A percentile compares a stretch with the other conserved stretches of the same genome.
These are phyloP conservation scores for Trametopsis cervina DNA, from an alignment of 768 basidiomycete species.

Conservation along the genomic window DNA sequence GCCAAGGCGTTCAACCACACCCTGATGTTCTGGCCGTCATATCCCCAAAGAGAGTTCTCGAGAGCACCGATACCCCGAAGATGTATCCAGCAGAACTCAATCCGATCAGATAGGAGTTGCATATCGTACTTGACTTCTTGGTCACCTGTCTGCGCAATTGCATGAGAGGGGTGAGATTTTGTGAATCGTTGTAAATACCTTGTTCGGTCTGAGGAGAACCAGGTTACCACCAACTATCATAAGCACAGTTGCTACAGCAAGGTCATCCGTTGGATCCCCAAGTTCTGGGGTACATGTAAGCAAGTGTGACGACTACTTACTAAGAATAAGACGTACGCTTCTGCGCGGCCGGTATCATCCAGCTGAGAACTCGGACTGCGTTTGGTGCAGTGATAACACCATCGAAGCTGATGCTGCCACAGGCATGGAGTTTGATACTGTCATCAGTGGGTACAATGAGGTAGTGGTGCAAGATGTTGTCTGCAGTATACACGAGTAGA, in stretches of 20 bases:
- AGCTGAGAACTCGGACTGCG: slow-evolving; percentile 86
- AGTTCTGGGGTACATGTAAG: slow-evolving; percentile 49
- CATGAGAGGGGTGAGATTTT: not conserved
- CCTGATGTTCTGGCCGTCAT: slow-evolving; percentile 82
- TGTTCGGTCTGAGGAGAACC: slow-evolving; percentile 82
- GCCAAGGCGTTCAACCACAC: slow-evolving; percentile 96
- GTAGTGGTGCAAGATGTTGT: slow-evolving; percentile 92
- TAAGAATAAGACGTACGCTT: slow-evolving; percentile 57
- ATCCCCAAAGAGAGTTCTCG: slow-evolving; percentile 98
- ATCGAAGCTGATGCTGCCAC: slow-evolving; percentile 91
- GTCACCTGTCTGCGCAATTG: slow-evolving; percentile 50
- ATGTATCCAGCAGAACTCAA: slow-evolving; percentile 99
- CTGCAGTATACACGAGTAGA: slow-evolving; percentile 86
- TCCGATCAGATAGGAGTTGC: slow-evolving; percentile 93
- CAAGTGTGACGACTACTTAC: not conserved
- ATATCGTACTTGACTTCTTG: slow-evolving; percentile 96
- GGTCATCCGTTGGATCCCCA: slow-evolving; percentile 89
- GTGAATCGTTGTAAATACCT: slow-evolving; percentile 47
- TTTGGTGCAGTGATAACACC: slow-evolving; percentile 83
- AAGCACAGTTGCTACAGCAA: slow-evolving; percentile 89
- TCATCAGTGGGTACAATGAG: slow-evolving; percentile 80
- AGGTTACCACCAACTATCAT: slow-evolving; percentile 94
- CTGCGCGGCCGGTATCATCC: slow-evolving; percentile 93
- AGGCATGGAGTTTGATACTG: slow-evolving; percentile 79
- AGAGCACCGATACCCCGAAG: slow-evolving; percentile 86